Evolutionary conservation across 305 asterid species (phyloP).

Genomic region (Caryopteris hybrid): DNA sequence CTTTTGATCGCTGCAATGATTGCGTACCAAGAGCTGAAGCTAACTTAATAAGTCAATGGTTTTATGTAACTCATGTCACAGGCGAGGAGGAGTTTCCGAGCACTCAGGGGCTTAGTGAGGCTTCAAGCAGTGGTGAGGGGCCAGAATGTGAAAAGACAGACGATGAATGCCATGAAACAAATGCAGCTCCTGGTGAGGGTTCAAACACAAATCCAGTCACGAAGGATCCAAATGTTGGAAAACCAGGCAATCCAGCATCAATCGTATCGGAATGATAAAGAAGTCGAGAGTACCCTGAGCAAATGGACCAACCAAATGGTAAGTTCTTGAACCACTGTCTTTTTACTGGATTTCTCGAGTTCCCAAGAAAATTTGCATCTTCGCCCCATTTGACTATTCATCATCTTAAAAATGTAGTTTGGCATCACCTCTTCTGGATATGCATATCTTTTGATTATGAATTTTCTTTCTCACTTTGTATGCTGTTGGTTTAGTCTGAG

Average conservation of each 20-base stretch:
- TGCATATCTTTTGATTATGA: too few relatives aligned
- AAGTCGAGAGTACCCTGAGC: constrained; percentile 65
- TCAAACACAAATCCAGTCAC: constrained; percentile 83
- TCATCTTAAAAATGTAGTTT: not conserved
- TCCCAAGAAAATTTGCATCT: not conserved
- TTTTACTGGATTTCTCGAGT: not conserved
- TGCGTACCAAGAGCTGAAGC: too few relatives aligned
- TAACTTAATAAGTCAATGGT: not conserved
- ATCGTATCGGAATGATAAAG: constrained; percentile 50
- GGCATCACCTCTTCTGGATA: not conserved
- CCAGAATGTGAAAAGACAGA: constrained; percentile 74
- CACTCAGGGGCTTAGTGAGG: constrained; percentile 86
- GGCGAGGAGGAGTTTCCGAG: constrained; percentile 86
- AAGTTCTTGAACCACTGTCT: constrained; percentile 17
- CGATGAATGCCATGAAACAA: constrained; percentile 79
- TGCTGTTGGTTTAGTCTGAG: constrained; percentile 46
- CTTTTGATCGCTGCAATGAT: too few relatives aligned
- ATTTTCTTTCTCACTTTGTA: not conserved
- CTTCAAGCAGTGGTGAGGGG: constrained; percentile 90
- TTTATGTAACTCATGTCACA: constrained; percentile 16
- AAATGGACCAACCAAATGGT: constrained; percentile 71
- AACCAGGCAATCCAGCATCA: constrained; percentile 51
- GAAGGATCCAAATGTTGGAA: constrained; percentile 80
- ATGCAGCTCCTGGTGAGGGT: constrained; percentile 91
- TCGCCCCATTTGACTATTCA: not conserved